Conservation (phyloP, 2,329 filamentous ascomycete genomes). For the Penicillium sp. region DNA sequence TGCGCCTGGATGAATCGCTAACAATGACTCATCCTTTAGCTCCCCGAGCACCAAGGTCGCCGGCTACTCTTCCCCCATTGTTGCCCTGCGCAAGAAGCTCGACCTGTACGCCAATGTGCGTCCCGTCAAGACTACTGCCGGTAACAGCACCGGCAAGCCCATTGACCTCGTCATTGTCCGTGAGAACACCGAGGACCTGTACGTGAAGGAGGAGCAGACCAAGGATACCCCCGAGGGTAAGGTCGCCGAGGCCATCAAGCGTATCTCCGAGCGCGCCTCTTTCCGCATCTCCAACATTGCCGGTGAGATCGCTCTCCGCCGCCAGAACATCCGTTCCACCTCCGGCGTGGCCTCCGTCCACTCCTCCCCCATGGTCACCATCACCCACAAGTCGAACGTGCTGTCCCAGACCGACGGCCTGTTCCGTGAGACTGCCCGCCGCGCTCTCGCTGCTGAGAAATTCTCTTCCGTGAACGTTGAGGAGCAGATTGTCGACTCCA, state of each 20-base stretch:
- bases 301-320: constrained; percentile 85
- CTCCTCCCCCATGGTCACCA: constrained; percentile 75
- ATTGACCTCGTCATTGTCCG: constrained; percentile 98
- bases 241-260: constrained; percentile 96
- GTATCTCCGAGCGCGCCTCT: constrained; percentile 83
- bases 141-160: constrained; percentile 50
- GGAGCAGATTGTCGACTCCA: constrained; percentile 98
- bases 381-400: constrained; percentile 98
- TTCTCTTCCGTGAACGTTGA: constrained; percentile 73
- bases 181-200: constrained; percentile 98
- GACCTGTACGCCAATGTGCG: constrained; percentile 97
- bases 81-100: constrained; percentile 91
- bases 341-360: constrained; percentile 54
- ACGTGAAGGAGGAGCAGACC: constrained; percentile 95
- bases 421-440: constrained; percentile 78
- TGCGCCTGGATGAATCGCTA: neutral
- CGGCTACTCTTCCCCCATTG: constrained; percentile 95
- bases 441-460: constrained; percentile 65
- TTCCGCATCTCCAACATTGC: constrained; percentile 89
- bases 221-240: constrained; percentile 70
- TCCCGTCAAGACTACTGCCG: constrained; percentile 80
- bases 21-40: constrained; percentile 37
- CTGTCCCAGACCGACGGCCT: constrained; percentile 94
- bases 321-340: constrained; percentile 74
- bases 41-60: constrained; percentile 87